Evolutionary conservation across 768 basidiomycete species (phyloP), one percentile per base, ranked within the genome.

Genomic region (Pleurotus citrinopileatus): DNA sequence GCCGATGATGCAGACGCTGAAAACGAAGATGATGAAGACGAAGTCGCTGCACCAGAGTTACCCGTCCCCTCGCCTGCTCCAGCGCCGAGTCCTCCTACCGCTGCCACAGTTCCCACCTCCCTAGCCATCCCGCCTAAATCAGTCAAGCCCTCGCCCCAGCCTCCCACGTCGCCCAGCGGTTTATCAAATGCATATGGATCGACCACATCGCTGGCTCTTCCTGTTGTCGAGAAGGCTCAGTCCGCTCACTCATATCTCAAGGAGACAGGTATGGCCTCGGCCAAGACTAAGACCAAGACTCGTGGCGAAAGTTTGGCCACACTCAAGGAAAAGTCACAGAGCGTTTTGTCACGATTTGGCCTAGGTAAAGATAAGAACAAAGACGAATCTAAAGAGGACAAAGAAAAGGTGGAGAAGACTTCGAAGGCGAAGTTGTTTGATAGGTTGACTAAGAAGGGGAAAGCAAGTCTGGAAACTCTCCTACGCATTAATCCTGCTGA

Each of bases 161-260:
- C 73, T 47, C 29, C 56, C 17, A 61, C 57, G 53, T 26, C 37
- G 8, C 52, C 45, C 12, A 58, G 42, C 8, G 72, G 69, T 9
- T 55, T 67, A 25, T 67, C 71, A 27, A 64, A 71, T 36, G 57
- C 64, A 23, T 42, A 60, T 48, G 59, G 61, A 42, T 56, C 63
- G 48, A 60, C 59, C 57, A 52, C 63, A 55, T 58, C 64, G 62
- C 71, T 71, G 55, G 72, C 72, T 6, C 66, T 80, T 6, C 73
- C 77, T 15, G 67, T 76, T 28, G 77, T 78, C 56, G 68, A 78
- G 47, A 75, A 74, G 0, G 86, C 86, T 0, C 86, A 87, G 65
- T 91, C 90, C 17, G 80, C 80, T 20, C 86, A 75, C 57, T 82
- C 86, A 10, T 92, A 91, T 67, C 61, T 90, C 20, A 78, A 85